Conservation (phyloP, 2,329 filamentous ascomycete species). For the Parafenestella ontariensis region DNA sequence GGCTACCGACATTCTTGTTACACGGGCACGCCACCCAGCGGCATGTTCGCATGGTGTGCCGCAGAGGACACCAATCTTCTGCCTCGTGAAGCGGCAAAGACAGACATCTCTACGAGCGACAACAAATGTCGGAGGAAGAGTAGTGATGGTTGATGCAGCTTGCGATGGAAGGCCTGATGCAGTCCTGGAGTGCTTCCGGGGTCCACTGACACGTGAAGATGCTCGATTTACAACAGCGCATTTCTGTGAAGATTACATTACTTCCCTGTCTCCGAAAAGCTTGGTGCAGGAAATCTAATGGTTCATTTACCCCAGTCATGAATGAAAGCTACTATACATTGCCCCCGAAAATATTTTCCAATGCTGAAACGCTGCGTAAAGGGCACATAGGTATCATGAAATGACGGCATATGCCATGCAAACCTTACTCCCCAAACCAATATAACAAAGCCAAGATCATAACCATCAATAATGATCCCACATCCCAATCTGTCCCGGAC, state of each 20-base stretch:
- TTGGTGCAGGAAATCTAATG: too few species aligned
- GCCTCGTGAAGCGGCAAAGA: too few species aligned
- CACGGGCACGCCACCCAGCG: not conserved
- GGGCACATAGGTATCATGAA: constrained; percentile 4
- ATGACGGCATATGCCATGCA: not conserved
- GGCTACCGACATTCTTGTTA: not conserved
- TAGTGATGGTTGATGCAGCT: not conserved
- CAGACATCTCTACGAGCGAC: not conserved
- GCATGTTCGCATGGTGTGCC: not conserved
- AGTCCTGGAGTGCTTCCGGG: not conserved
- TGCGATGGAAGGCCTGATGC: not conserved
- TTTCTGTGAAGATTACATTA: not conserved
- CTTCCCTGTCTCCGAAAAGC: not conserved
- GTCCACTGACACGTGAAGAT: not conserved
- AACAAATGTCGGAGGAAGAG: not conserved
- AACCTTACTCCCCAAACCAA: not conserved
- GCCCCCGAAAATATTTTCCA: not conserved
- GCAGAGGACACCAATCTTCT: not conserved
- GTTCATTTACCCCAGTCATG: not conserved
- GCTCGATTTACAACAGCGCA: not conserved
- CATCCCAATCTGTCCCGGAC: constrained; percentile 37
- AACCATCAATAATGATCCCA: constrained; percentile 29
- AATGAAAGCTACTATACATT: not conserved
- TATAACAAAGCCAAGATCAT: not conserved
- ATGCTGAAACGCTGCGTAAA: not conserved